Evolutionary conservation across 305 asterid genomes (phyloP), one percentile per base, ranked within the genome.

Genomic region (Fraxinus dipetala): DNA sequence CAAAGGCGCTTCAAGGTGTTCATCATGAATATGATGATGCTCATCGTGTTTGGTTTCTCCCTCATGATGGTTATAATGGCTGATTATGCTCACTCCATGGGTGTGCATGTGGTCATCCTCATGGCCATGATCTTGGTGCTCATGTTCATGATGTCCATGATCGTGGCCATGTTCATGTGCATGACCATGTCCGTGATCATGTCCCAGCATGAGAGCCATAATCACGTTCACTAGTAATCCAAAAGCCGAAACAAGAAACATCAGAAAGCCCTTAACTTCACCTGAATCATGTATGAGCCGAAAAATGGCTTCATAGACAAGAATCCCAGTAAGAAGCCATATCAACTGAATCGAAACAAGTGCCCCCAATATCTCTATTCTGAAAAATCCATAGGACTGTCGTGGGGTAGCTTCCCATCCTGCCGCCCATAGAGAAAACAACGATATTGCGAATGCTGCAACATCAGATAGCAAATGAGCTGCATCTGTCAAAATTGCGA

Each of bases 371-470:
- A 94, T 93, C 86, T 94, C 98, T 74, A 94, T 91, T 86, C 98
- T 87, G 61, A 91, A 94, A 79, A 93, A 94, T 0, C 98, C 98
- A 80, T 94, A 94, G 8, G 98, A 91, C 84, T 92, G 97, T 24
- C 97, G 97, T 0, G 97, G 97, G 65, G 87, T 94, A 20, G 98
- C 98, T 85, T 91, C 95, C 98, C 97, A 93, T 78, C 98, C 98
- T 7, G 95, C 90, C 13, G 97, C 97, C 98, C 98, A 94, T 59
- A 94, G 78, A 1, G 98, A 91, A 81, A 94, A 94, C 85, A 94
- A 84, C 10, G 97, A 93, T 73, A 92, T 93, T 8, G 98, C 98
- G 75, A 94, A 94, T 26, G 98, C 93, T 31, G 97, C 98, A 74
- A 94, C 97, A 77, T 92, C 98, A 2, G 98, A 93, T 5, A 94